Percentiles rank a stretch among this genome's conserved stretches.
phyloP scores from a whole-genome alignment of 2,329 filamentous ascomycete genomes.

The Talaromyces sp. region DNA sequence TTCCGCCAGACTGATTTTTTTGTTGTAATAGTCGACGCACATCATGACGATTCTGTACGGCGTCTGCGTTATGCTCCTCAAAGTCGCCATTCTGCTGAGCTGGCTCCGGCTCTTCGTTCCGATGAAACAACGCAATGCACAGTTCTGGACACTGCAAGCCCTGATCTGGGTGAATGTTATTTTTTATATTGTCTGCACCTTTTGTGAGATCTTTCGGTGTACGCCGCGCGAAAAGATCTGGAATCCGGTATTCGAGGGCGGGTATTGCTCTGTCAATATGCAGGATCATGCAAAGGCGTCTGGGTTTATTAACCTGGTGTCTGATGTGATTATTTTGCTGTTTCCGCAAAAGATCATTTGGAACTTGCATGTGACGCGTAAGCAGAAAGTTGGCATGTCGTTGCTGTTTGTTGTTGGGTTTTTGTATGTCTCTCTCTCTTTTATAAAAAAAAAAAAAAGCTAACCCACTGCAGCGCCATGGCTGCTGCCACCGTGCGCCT shows the following conservation, averaged over 20 bases:
- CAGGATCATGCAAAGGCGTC: neutral
- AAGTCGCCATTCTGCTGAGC: slow-evolving; percentile 2
- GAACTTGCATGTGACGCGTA: neutral
- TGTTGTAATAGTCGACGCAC: no score
- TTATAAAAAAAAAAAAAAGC: no score
- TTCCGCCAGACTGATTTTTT: no score
- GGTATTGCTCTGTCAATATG: neutral
- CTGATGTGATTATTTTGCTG: neutral
- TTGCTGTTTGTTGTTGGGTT: slow-evolving; percentile 1
- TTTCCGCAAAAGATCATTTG: slow-evolving; percentile 2
- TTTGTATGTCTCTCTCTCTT: neutral
- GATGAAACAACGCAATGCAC: neutral
- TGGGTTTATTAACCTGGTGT: neutral
- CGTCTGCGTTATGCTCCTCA: neutral
- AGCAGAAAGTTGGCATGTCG: neutral
- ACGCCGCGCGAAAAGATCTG: neutral
- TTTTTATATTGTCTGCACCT: neutral
- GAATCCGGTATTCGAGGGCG: neutral
- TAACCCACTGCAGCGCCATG: neutral
- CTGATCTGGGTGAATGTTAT: slow-evolving; percentile 3
- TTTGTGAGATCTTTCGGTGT: neutral
- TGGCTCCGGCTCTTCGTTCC: slow-evolving; percentile 1
- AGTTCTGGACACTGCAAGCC: neutral
- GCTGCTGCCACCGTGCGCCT: neutral
- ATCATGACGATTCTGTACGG: neutral